phyloP scores from a whole-genome alignment of 1,284 basidiomycete species.

The Cryptococcus deneoformans region DNA sequence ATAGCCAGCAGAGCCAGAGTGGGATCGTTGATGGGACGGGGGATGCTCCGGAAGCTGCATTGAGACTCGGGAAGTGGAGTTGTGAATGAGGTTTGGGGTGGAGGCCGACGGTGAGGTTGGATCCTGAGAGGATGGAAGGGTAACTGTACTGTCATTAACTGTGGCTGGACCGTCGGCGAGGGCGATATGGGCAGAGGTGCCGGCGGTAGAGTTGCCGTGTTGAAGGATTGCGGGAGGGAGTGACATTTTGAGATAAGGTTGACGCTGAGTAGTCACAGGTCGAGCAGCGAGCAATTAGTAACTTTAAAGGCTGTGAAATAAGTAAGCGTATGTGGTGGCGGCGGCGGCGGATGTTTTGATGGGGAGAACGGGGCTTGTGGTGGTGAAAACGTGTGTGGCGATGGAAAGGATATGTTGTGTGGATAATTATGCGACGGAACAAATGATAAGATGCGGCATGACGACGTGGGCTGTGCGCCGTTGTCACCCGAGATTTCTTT shows the following conservation, averaged over 20 bases:
- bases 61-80: slow-evolving; percentile 9
- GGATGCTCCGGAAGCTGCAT: slow-evolving; percentile 12
- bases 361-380: no score
- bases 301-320: no score
- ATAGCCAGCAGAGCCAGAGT: background rate
- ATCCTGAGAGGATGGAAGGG: slow-evolving; percentile 2
- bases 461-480: no score
- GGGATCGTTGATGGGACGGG: background rate
- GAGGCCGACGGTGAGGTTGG: slow-evolving; percentile 11
- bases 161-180: background rate
- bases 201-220: no score
- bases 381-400: no score
- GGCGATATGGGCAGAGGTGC: no score
- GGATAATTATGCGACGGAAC: no score
- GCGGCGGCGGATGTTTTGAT: no score
- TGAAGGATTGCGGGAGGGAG: background rate
- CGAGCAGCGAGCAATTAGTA: background rate
- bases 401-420: no score
- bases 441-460: no score
- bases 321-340: no score
- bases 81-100: background rate
- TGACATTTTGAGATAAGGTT: background rate
- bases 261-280: slow-evolving; percentile 1
- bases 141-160: slow-evolving; percentile 1
- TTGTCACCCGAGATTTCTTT: no score